These are phyloP conservation scores for Pseudomicrostroma phylloplanum DNA, from an alignment of 1,284 basidiomycete genomes.

Conservation along the genomic window DNA sequence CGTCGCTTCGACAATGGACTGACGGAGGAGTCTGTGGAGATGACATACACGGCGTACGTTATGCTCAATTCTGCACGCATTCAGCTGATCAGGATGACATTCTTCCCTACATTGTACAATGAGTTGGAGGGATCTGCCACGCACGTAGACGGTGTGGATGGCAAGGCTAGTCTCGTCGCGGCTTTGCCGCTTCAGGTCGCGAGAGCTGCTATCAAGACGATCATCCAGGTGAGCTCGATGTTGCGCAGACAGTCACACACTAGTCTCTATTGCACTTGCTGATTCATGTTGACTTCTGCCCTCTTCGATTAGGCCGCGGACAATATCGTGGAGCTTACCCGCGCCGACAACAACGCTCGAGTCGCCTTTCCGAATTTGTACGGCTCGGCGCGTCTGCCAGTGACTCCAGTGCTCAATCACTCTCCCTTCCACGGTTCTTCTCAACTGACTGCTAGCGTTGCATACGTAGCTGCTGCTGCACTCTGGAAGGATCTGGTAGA, in stretches of 20 bases:
- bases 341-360: not conserved
- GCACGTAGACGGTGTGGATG: no score
- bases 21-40: not conserved
- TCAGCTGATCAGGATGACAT: not conserved
- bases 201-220: no score
- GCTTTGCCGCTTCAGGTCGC: no score
- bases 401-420: not conserved
- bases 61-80: constrained; percentile 1
- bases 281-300: no score
- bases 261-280: no score
- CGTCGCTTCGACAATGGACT: not conserved
- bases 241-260: no score
- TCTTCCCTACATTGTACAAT: not conserved
- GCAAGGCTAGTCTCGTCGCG: no score
- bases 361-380: no score
- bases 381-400: not conserved
- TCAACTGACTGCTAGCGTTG: not conserved
- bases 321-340: not conserved
- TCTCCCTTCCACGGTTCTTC: not conserved
- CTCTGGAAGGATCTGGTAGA: not conserved
- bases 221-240: no score
- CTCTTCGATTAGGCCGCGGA: not conserved
- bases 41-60: not conserved
- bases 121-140: no score
- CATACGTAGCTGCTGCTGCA: not conserved